Base-by-base conservation (phyloP, 31 red algal species). In the Odonthalia washingtoniensis region DNA sequence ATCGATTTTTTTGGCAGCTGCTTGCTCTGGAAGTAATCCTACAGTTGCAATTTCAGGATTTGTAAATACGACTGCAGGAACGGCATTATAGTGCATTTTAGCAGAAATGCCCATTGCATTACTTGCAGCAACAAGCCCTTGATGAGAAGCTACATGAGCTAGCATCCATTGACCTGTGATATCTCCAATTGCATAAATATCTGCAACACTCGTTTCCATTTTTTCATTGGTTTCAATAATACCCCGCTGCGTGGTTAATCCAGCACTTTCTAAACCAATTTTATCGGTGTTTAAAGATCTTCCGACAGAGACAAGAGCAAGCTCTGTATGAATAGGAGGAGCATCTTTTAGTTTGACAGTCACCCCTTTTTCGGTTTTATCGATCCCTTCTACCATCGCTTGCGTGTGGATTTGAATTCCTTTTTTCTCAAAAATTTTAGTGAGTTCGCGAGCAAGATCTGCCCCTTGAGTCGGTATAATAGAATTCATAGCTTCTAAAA, bases 141-240 rank as follows among this genome's bases (percentile, higher is more conserved):
- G 95, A 75, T 97, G 93, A 60, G 95, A 89, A 41, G 98, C 95
- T 65, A 95, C 97, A 82, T 97, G 95, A 27, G 98, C 98, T 35
- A 97, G 85, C 98, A 97, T 97, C 24, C 95, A 89, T 5, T 92
- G 93, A 52, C 89, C 86, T 66, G 95, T 88, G 45, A 99, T 68
- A 82, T 99, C 98, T 14, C 95, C 98, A 92, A 97, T 97, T n/a
- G 95, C 95, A 86, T 95, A 97, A n/a, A 97, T 89, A 69, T 89
- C 89, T 26, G 93, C 91, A 37, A 95, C 82, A 38, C 67, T 91
- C 46, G 98, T 99, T 14, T 82, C 84, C 45, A 95, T 94, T 26
- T 85, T 77, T 17, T 95, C 80, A 74, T 99, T 86, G 37, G 95
- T 88, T 32, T 91, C 75, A 31, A 99, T 74, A 40, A 90, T 87